A percentile compares a stretch with the other conserved stretches of the same genome.
phyloP scores from a whole-genome alignment of 202 grass and related monocot species.

The Saccharum hybrid region DNA sequence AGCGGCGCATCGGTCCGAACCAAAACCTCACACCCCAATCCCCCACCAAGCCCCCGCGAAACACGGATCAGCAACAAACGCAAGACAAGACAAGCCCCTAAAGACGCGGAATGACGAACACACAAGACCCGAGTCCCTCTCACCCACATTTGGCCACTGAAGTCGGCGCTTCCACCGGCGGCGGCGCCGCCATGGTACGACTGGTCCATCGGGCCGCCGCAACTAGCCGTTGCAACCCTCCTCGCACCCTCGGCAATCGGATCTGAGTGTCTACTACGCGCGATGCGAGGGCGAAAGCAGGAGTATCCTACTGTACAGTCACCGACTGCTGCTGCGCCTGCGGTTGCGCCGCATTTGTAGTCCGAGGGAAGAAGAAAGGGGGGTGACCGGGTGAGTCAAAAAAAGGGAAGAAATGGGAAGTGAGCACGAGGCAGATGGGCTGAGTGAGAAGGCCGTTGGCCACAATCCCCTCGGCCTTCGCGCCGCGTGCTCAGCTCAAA shows the following conservation, averaged over 20 bases:
- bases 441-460: conserved; percentile 18
- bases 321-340: neutral
- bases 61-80: neutral
- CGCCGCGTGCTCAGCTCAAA: conserved; percentile 37
- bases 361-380: neutral
- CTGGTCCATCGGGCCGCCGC: conserved; percentile 12
- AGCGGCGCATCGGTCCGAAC: neutral
- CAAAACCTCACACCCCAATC: neutral
- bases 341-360: conserved; percentile 62
- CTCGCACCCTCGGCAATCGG: neutral
- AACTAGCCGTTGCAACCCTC: conserved; percentile 54
- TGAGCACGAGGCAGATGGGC: neutral
- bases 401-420: neutral
- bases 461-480: conserved; percentile 3
- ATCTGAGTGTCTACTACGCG: neutral
- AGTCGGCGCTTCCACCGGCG: neutral
- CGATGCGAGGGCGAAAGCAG: conserved; percentile 14
- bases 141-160: conserved; percentile 47
- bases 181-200: conserved; percentile 7
- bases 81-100: neutral
- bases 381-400: neutral
- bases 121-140: neutral
- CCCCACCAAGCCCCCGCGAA: neutral
- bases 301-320: neutral
- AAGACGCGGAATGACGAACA: neutral